A percentile compares a stretch with the other conserved stretches of the same genome.
phyloP scores from a whole-genome alignment of 768 basidiomycete genomes.

The Mrakia gelida region DNA sequence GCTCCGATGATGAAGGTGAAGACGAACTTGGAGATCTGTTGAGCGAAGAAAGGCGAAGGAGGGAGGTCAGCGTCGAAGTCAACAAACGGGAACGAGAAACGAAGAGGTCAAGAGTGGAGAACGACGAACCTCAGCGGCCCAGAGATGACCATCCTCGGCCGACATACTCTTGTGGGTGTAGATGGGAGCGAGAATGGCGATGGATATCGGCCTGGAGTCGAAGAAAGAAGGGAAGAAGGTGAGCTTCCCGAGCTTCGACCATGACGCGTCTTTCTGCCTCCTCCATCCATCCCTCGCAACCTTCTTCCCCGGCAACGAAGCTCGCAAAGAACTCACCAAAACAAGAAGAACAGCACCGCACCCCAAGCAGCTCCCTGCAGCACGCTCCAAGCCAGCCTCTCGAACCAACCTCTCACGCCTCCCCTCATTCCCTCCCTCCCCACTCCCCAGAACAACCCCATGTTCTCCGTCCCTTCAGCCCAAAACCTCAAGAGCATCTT shows the following conservation, averaged over 20 bases:
- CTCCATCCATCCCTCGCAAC: neutral
- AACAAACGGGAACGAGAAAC: too few species aligned
- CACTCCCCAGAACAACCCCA: conserved; percentile 16
- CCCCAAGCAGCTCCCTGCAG: conserved; percentile 29
- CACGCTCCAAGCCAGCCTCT: conserved; percentile 17
- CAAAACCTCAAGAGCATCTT: conserved; percentile 11
- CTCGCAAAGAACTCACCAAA: conserved; percentile 19
- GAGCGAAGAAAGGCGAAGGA: too few species aligned
- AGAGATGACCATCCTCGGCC: conserved; percentile 26
- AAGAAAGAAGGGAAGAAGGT: neutral
- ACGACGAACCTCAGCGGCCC: conserved; percentile 22
- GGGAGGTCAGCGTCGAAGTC: neutral
- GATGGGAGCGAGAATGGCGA: conserved; percentile 32
- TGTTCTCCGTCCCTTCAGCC: conserved; percentile 20
- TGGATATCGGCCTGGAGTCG: conserved; percentile 25
- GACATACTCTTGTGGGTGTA: conserved; percentile 28
- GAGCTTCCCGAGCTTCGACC: too few species aligned
- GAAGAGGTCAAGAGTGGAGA: neutral
- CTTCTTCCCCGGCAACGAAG: neutral
- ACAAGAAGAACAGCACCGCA: conserved; percentile 28
- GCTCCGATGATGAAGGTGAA: conserved; percentile 31
- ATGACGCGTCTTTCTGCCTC: neutral
- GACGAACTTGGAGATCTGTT: conserved; percentile 26
- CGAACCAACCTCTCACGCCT: conserved; percentile 9
- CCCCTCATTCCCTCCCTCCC: conserved; percentile 10